Evolutionary conservation across 1,284 basidiomycete genomes (phyloP).

Genomic region (Puccinia triticina): DNA sequence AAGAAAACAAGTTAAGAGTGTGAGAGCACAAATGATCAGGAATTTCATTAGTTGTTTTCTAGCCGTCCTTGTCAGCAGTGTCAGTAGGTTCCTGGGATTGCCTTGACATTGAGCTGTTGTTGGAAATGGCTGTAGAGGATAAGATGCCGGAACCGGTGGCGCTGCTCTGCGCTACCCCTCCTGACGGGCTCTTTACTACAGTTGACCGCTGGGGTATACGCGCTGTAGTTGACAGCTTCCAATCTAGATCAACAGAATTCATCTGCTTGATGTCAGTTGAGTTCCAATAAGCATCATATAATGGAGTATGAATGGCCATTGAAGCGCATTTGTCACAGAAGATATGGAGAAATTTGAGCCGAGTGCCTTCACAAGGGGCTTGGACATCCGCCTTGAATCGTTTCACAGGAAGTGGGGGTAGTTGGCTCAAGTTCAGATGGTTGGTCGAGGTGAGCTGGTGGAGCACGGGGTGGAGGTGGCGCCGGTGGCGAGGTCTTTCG

Average conservation of each 20-base stretch:
- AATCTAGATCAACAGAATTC: conserved; percentile 86
- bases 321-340: conserved; percentile 76
- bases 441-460: not conserved
- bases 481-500: too few relatives aligned
- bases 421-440: conserved; percentile 64
- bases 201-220: conserved; percentile 89
- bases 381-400: conserved; percentile 56
- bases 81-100: too few relatives aligned
- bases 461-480: too few relatives aligned
- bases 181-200: conserved; percentile 92
- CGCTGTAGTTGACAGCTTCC: conserved; percentile 90
- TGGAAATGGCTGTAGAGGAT: too few relatives aligned
- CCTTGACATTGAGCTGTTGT: too few relatives aligned
- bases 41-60: too few relatives aligned
- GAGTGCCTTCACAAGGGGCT: conserved; percentile 39
- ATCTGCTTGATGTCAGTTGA: conserved; percentile 89
- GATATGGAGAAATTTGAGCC: conserved; percentile 58
- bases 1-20: too few relatives aligned
- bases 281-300: conserved; percentile 71
- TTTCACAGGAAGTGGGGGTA: conserved; percentile 34
- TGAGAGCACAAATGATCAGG: too few relatives aligned
- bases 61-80: too few relatives aligned
- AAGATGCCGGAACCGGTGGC: too few relatives aligned
- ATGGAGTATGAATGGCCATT: conserved; percentile 58
- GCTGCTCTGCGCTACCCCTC: conserved; percentile 81